Evolutionary conservation across 805 yeast species (phyloP), one percentile per base, ranked within the genome.

Genomic region (Candida lessepsii): DNA sequence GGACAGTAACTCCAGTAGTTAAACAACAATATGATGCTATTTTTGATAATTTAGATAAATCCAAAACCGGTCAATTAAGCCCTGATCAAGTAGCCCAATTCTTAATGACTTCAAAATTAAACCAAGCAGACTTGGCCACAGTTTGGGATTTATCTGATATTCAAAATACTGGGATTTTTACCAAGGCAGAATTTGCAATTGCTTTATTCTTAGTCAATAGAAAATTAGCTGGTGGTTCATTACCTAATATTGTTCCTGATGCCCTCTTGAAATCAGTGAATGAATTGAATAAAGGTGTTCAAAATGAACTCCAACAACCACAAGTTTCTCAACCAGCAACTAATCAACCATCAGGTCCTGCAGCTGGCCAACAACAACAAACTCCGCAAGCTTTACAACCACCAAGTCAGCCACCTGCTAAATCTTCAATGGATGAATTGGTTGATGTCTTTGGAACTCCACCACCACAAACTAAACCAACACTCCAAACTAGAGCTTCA

Each of bases 81-180:
- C 83, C 96, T 2, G 78, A 73, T 44, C 87, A 87, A 49, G 88
- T 93, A 32, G 99, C 96, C 5, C 82, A 84, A 6, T 88, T 90
- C 58, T 77, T 93, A 52, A 81, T 87, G 73, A 84, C 93, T 8
- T 91, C 98, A 2, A 85, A 86, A 46, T 75, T 93, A 44, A 75
- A 81, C 37, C 96, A 90, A 54, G 90, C 86, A 37, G 81, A 79
- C 15, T 73, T 93, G 47, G 99, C 98, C 1, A 67, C 79, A 17
- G 81, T 91, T 30, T 93, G 99, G 99, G 99, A 93, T 63, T 71
- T 93, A 50, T 80, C 98, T 8, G 97, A 93, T 59, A 75, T 88
- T 46, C 84, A 86, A 50, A 88, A 88, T 60, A 79, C 86, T 31
- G 97, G 96, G 18, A 75, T 75, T 29, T 88, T 93, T 56, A 74